Evolutionary conservation across 805 yeast species (phyloP).

Genomic region (Jamesozyma piceae): DNA sequence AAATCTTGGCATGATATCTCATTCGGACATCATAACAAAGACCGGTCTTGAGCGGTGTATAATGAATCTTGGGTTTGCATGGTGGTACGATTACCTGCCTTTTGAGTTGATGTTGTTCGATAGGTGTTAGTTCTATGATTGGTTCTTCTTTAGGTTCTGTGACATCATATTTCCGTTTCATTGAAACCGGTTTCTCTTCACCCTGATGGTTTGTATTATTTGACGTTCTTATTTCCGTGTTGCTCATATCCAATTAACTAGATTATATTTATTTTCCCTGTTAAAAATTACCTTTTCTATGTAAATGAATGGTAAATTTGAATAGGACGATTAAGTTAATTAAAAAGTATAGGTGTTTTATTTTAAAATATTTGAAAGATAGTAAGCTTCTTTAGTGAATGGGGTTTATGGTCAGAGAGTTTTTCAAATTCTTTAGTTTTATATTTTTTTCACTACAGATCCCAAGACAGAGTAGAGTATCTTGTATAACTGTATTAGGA

Average conservation of each 20-base stretch:
- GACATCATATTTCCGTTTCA: background rate
- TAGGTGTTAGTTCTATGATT: slow-evolving; percentile 11
- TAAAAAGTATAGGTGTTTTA: too few species aligned
- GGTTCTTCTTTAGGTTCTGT: background rate
- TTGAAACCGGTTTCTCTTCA: background rate
- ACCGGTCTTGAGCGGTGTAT: slow-evolving; percentile 79
- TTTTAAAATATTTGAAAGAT: too few species aligned
- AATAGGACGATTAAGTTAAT: background rate
- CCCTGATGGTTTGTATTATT: background rate
- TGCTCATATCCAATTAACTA: too few species aligned
- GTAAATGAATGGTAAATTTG: background rate
- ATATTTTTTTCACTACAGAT: background rate
- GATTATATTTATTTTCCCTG: too few species aligned
- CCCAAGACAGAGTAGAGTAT: background rate
- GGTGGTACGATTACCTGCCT: slow-evolving; percentile 45
- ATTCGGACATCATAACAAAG: slow-evolving; percentile 91
- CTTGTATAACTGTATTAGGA: background rate
- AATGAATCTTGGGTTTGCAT: slow-evolving; percentile 56
- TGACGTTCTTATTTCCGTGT: background rate
- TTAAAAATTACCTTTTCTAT: background rate
- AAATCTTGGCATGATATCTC: slow-evolving; percentile 94
- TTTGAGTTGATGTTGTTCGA: slow-evolving; percentile 9
- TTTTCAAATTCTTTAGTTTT: too few species aligned
- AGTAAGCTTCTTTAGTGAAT: background rate
- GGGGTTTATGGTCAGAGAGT: background rate